Evolutionary conservation across 768 basidiomycete species (phyloP), one percentile per base, ranked within the genome.

Genomic region (Calvatia gigantea): DNA sequence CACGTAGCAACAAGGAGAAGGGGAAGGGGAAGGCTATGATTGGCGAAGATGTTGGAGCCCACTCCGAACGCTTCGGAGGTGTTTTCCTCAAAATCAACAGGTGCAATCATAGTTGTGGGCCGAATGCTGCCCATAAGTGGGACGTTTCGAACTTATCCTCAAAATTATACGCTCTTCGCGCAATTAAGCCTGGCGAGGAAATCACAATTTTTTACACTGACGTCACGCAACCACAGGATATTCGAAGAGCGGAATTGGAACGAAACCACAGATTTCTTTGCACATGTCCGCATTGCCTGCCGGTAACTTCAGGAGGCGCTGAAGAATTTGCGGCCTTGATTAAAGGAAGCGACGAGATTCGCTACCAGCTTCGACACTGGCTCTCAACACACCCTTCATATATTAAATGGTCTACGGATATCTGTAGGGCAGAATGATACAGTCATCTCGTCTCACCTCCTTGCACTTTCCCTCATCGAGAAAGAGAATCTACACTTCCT

Each of bases 51-150:
- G 68, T 28, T 12, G 29, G 27, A 19, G 51, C 31, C 3, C 15
- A 23, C 32, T 38, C 48, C 14, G 60, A 65, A 19, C 54, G 74
- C 35, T 78, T 79, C 47, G 76, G 77, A 9, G 78, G 69, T 4
- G 69, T 75, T 0, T 79, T 75, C 60, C 68, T 73, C 9, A 65
- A 67, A 29, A 70, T 78, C 28, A 74, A 75, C 59, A 68, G 78
- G 11, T 67, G 67, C 31, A 80, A 80, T 56, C 79, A 80, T 49
- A 76, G 77, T 57, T 80, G 79, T 54, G 73, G 73, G 17, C 74
- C 77, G 5, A 77, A 78, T 58, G 74, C 73, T 2, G 70, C 70
- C 9, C 62, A 74, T 25, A 74, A 71, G 59, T 80, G 78, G 76
- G 69, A 77, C 51, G 62, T 65, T 14, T 59, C 66, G 2, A 68